Percentiles rank a stretch among this genome's conserved stretches.
These are phyloP conservation scores for Raddia distichophylla DNA, from an alignment of 176 grass and related monocot species.

Conservation along the genomic window DNA sequence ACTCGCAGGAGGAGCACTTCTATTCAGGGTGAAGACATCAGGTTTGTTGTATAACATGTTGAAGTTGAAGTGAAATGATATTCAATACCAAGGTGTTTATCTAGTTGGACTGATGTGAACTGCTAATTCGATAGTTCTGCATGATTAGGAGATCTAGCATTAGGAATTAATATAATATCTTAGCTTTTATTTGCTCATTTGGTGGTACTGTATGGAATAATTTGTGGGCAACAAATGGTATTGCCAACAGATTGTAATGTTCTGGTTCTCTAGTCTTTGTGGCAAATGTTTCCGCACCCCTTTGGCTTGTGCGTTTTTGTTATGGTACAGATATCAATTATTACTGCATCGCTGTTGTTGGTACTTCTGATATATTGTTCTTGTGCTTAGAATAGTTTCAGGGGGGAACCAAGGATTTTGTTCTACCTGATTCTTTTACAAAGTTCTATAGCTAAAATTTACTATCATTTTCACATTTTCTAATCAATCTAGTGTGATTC, in stretches of 20 bases:
- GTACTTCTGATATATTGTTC: slow-evolving; percentile 17
- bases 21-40: slow-evolving; percentile 90
- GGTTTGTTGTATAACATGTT: slow-evolving; percentile 60
- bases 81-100: slow-evolving; percentile 16
- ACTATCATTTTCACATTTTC: background rate
- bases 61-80: slow-evolving; percentile 34
- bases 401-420: background rate
- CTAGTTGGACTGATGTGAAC: slow-evolving; percentile 13
- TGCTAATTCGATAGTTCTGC: background rate
- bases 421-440: background rate
- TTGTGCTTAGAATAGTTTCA: background rate
- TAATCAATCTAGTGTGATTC: slow-evolving; percentile 36
- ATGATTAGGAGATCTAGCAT: background rate
- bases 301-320: background rate
- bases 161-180: slow-evolving; percentile 5
- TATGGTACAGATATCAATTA: background rate
- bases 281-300: background rate
- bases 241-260: background rate
- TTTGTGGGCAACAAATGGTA: slow-evolving; percentile 1
- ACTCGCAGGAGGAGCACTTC: slow-evolving; percentile 71
- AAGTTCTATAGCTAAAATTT: slow-evolving; percentile 22
- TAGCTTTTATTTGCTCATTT: background rate
- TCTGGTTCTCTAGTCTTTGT: background rate
- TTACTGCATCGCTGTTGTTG: background rate
- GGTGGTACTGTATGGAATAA: background rate